phyloP scores from a whole-genome alignment of 371 early-diverging fungal genomes.

The Rhizomucor miehei region DNA sequence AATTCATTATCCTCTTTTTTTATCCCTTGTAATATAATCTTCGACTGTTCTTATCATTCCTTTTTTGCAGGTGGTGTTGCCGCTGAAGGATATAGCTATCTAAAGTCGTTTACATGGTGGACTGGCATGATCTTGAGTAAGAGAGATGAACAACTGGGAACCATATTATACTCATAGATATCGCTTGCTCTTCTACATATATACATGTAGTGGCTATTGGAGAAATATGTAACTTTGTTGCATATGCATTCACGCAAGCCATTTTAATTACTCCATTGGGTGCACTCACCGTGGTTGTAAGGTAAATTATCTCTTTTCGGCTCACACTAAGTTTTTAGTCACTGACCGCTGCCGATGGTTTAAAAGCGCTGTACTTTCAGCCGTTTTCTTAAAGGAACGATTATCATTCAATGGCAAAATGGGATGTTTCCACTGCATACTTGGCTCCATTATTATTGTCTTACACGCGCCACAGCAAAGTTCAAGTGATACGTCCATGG shows the following conservation, averaged over 20 bases:
- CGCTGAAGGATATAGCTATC: conserved; percentile 82
- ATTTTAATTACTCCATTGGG: conserved; percentile 96
- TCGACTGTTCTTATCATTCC: conserved; percentile 4
- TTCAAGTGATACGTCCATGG: conserved; percentile 66
- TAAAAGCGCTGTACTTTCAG: conserved; percentile 82
- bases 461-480: conserved; percentile 88
- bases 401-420: conserved; percentile 81
- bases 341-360: not conserved
- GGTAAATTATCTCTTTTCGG: conserved; percentile 13
- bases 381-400: conserved; percentile 84
- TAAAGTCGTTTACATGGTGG: conserved; percentile 93
- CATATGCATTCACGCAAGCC: conserved; percentile 93
- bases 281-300: conserved; percentile 79
- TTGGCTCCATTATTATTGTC: conserved; percentile 89
- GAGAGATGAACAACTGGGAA: conserved; percentile 6
- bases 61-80: conserved; percentile 45
- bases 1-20: not conserved
- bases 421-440: conserved; percentile 87
- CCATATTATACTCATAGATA: conserved; percentile 9
- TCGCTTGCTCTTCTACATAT: too few relatives aligned
- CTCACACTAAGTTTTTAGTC: not conserved
- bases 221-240: conserved; percentile 91
- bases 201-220: conserved; percentile 67
- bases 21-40: too few relatives aligned
- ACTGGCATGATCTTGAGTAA: conserved; percentile 80